Evolutionary conservation across 306 rosid genomes (phyloP), one percentile per base, ranked within the genome.

Genomic region (Citrullus amarus): DNA sequence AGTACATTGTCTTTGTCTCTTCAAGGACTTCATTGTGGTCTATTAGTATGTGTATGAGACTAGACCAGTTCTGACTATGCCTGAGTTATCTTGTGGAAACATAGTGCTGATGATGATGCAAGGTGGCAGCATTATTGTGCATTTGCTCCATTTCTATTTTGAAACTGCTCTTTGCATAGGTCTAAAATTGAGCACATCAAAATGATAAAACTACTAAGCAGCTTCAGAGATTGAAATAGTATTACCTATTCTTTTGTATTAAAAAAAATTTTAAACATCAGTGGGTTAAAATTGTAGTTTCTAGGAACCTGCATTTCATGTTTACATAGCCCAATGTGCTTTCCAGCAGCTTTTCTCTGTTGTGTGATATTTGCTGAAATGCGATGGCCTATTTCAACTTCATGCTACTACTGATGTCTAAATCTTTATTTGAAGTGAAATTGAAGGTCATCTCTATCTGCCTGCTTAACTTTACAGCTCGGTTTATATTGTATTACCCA

Each of bases 401-500:
- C 16, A 10, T 20, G 34, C 57, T 5, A 46, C 41, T 25, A 25
- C 28, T 16, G 77, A 17, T 30, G 15, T 53, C 2, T 74, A 73
- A 25, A 17, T 53, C 30, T 16, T 74, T 74, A 9, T 3, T 3
- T 53, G 46, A 74, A 54, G 48, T 53, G 62, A 51, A 73, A 73
- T 73, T 30, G 78, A 74, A 74, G 78, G 61, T 17, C 62, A 9
- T 30, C 17, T 51, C 63, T 74, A 73, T 6, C 44, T 77, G 67
- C 54, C 46, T 58, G 41, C 25, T 57, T 39, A 36, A 58, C 56
- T 30, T 44, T 62, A 39, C 79, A 41, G 68, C 78, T 80, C 79
- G 77, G 81, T 66, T 81, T 67, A 86, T 67, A 86, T 87, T 53
- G 38, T 81, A 25, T 77, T 82, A 57, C 81, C 53, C 36, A 22